Base-by-base conservation (phyloP, 352 stramenopile genomes). In the Phytophthora niederhauseri region DNA sequence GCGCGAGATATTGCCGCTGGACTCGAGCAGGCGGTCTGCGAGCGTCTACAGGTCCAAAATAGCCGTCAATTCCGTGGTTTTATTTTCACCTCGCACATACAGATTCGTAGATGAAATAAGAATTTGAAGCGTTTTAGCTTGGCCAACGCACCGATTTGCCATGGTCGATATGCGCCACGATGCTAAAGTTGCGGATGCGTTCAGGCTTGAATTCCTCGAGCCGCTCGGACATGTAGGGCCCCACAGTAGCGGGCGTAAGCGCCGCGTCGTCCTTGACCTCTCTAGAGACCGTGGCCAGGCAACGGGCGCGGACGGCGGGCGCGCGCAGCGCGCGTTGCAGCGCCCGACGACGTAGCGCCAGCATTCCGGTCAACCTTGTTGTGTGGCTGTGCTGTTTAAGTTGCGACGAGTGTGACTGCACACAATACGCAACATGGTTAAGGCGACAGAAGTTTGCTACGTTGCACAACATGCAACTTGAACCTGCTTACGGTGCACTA, bases 161-260 rank as follows among this genome's bases (percentile, higher is more conserved):
- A 70, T 97, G 91, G 66, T 97, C 91, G 38, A 97, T 97, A 58
- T 97, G 91, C 14, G 91, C 90, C 36, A 97, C 91, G 68, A 97
- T 97, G 70, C 87, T 93, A 71, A 97, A 97, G 76, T 97, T 97
- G 76, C 90, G 84, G 67, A 95, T 91, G 22, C 93, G 97, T 26
- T 91, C 69, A 2, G 88, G 86, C 61, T 58, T 66, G 66, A 94
- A 89, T 2, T 78, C 66, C 31, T 79, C 70, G n/a, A 96, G 72
- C 31, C 87, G 75, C 61, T 79, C 70, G 17, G 72, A 76, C 70
- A 95, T 73, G 73, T 81, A 94, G 15, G 84, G 64, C 4, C 84
- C 88, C 24, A 95, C 67, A 5, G 76, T 83, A 14, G 60, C 66
- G 7, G 88, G 88, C 34, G 80, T 81, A 4, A 92, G 64, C 15